A percentile compares a stretch with the other conserved stretches of the same genome.
Evolutionary conservation across 768 basidiomycete genomes (phyloP).

Genomic region (Mrakia gelida): DNA sequence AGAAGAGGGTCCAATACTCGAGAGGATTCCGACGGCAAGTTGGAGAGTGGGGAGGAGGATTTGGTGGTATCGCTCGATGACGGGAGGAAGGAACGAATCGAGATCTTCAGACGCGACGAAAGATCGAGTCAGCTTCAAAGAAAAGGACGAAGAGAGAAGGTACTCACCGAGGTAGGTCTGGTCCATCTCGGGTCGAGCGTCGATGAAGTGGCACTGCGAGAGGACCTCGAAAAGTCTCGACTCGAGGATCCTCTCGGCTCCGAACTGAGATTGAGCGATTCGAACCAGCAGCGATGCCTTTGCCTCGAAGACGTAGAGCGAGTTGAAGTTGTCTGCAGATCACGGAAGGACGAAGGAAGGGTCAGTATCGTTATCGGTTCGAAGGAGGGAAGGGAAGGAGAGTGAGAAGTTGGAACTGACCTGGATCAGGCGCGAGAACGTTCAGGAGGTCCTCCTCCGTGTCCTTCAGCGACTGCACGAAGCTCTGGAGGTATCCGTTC

Average conservation of each 20-base stretch:
- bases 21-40: constrained; percentile 68
- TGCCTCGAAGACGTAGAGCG: constrained; percentile 89
- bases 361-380: background rate
- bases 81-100: constrained; percentile 81
- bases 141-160: background rate
- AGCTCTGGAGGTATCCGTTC: constrained; percentile 73
- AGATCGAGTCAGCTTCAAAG: background rate
- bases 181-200: constrained; percentile 75
- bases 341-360: background rate
- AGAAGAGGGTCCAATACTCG: constrained; percentile 69
- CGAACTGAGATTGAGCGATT: constrained; percentile 73
- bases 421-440: constrained; percentile 82
- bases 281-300: constrained; percentile 86
- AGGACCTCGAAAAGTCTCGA: constrained; percentile 68
- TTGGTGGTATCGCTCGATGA: constrained; percentile 85
- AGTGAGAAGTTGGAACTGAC: constrained; percentile 49
- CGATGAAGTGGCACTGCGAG: constrained; percentile 79
- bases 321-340: constrained; percentile 72
- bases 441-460: constrained; percentile 67
- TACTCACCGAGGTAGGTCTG: constrained; percentile 69
- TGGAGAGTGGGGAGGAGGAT: constrained; percentile 81
- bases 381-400: background rate
- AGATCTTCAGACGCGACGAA: constrained; percentile 50
- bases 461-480: constrained; percentile 79
- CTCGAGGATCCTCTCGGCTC: constrained; percentile 79